phyloP scores from a whole-genome alignment of 2,329 filamentous ascomycete species.

The Cyphellophora europaea region DNA sequence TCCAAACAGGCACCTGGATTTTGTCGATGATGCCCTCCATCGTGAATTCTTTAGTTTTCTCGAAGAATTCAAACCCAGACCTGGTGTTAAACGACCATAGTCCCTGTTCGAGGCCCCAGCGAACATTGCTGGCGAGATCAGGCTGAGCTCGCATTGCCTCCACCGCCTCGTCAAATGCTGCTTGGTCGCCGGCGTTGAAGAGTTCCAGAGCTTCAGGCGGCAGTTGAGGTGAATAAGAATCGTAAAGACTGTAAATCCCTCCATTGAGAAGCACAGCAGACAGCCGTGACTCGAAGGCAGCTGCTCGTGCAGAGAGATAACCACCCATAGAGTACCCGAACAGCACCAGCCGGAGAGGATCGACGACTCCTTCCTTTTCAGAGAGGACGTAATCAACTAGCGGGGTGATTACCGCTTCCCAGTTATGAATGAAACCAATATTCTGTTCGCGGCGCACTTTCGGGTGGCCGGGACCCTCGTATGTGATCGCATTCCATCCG shows the following conservation, averaged over 20 bases:
- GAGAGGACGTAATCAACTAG: constrained; percentile 28
- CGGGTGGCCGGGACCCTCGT: constrained; percentile 36
- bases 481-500: constrained; percentile 33
- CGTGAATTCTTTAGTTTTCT: constrained; percentile 10
- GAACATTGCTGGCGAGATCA: constrained; percentile 9
- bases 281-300: constrained; percentile 5
- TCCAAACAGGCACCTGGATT: constrained; percentile 19
- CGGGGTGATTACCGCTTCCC: constrained; percentile 31
- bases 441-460: constrained; percentile 29
- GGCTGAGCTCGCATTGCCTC: background rate
- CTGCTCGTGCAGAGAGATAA: constrained; percentile 3
- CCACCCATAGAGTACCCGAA: constrained; percentile 5
- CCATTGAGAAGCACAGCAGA: constrained; percentile 3
- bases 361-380: constrained; percentile 1
- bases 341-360: background rate
- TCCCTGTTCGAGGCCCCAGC: constrained; percentile 27
- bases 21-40: constrained; percentile 14
- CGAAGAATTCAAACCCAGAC: constrained; percentile 22
- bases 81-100: constrained; percentile 25
- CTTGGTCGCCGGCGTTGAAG: background rate
- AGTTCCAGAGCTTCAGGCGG: background rate
- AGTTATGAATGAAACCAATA: constrained; percentile 33
- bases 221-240: background rate
- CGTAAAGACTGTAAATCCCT: constrained; percentile 5
- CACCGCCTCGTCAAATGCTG: background rate